Conservation (phyloP, 2,329 filamentous ascomycete species). For the Stagonosporopsis rhizophila region DNA sequence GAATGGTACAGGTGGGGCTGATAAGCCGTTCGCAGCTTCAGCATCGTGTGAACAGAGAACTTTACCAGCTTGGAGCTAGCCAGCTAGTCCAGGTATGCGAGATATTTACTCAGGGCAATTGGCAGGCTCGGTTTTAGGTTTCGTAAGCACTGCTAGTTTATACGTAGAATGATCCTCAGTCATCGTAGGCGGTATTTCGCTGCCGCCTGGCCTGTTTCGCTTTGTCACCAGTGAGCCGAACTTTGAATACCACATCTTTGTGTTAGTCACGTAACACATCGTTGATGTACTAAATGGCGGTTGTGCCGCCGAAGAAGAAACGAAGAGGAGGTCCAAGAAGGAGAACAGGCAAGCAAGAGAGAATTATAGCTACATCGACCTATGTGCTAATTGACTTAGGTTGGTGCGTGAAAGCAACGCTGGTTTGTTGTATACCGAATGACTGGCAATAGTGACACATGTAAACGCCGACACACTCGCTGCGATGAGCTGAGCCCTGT, state of each 20-base stretch:
- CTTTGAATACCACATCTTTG: not conserved
- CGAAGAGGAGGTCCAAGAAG: constrained; percentile 36
- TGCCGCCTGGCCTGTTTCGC: constrained; percentile 1
- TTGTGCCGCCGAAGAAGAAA: constrained; percentile 28
- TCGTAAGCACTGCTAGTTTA: not conserved
- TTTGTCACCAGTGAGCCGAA: constrained; percentile 2
- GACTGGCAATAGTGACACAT: constrained; percentile 35
- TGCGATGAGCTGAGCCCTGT: constrained; percentile 46
- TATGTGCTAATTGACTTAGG: constrained; percentile 7
- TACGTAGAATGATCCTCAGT: not conserved
- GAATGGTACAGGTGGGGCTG: constrained; percentile 1
- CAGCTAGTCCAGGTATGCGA: not conserved
- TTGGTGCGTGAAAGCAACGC: not conserved
- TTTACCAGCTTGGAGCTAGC: not conserved
- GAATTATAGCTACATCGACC: not conserved
- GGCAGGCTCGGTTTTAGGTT: not conserved
- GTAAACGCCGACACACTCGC: constrained; percentile 44
- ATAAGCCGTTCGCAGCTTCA: constrained; percentile 10
- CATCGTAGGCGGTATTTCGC: not conserved
- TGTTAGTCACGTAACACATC: not conserved
- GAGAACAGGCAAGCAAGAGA: constrained; percentile 31
- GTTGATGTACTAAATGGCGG: not conserved
- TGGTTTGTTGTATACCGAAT: constrained; percentile 5
- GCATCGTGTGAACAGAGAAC: not conserved
- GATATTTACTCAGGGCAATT: not conserved